A percentile compares a stretch with the other conserved stretches of the same genome.
Evolutionary conservation across 164 flowering plant species (phyloP).

Genomic region (Vitis cinerea): DNA sequence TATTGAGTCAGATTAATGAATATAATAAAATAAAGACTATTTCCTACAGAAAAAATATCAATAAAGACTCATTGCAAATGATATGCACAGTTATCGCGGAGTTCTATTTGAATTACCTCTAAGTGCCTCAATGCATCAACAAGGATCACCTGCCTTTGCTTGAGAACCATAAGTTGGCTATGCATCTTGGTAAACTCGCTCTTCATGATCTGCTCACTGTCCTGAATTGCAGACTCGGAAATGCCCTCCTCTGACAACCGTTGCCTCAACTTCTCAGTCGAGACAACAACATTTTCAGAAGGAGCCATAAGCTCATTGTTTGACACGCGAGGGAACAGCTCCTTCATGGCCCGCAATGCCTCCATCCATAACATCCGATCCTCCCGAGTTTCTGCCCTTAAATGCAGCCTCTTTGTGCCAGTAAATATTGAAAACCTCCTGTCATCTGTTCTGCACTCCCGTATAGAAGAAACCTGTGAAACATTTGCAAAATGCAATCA

Average conservation of each 20-base stretch:
- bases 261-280: slow-evolving; percentile 28
- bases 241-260: slow-evolving; percentile 27
- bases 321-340: slow-evolving; percentile 59
- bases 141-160: slow-evolving; percentile 27
- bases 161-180: slow-evolving; percentile 19
- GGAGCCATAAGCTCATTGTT: slow-evolving; percentile 33
- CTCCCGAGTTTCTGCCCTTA: slow-evolving; percentile 32
- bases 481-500: too few species aligned
- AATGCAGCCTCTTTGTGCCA: slow-evolving; percentile 45
- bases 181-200: slow-evolving; percentile 47
- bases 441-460: slow-evolving; percentile 73
- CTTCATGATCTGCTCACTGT: slow-evolving; percentile 60
- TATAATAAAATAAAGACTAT: not conserved
- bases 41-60: too few species aligned
- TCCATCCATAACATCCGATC: slow-evolving; percentile 32
- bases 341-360: slow-evolving; percentile 38
- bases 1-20: too few species aligned
- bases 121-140: slow-evolving; percentile 34
- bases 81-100: too few species aligned
- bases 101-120: slow-evolving; percentile 37
- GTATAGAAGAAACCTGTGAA: slow-evolving; percentile 59
- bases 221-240: slow-evolving; percentile 28
- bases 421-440: slow-evolving; percentile 64
- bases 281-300: slow-evolving; percentile 22
- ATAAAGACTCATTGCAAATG: too few species aligned